phyloP scores from a whole-genome alignment of 73 alveolate species.

The Tetrahymena thermophila region DNA sequence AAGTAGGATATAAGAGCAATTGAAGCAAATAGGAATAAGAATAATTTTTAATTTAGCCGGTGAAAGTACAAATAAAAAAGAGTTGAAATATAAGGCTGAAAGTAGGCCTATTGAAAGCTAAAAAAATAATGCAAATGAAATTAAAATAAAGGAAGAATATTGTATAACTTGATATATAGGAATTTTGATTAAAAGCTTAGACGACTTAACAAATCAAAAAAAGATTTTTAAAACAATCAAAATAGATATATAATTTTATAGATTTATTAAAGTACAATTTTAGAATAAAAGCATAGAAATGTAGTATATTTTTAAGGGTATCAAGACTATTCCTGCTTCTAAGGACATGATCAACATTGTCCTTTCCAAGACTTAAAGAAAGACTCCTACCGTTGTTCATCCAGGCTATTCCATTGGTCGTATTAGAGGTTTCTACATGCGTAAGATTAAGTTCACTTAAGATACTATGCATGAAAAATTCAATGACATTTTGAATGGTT shows the following conservation, averaged over 20 bases:
- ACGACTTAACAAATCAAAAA: not conserved
- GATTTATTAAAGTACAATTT: not conserved
- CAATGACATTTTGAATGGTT: conserved; percentile 89
- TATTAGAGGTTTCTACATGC: conserved; percentile 98
- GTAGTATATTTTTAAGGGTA: conserved; percentile 90
- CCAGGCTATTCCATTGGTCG: conserved; percentile 98
- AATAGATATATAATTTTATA: not conserved
- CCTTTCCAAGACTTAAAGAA: conserved; percentile 95
- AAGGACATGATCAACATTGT: conserved; percentile 87
- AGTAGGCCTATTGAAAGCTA: not conserved
- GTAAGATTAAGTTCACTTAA: conserved; percentile 97
- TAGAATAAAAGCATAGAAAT: conserved; percentile 20
- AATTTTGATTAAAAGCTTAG: not conserved
- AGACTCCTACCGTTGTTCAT: conserved; percentile 99
- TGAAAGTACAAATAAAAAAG: not conserved
- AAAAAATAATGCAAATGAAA: not conserved
- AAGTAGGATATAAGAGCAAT: not conserved
- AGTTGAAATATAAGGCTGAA: conserved; percentile 1
- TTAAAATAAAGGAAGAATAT: not conserved
- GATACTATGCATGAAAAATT: conserved; percentile 92
- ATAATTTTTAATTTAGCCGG: not conserved
- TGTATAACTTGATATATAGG: not conserved
- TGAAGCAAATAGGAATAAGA: not conserved
- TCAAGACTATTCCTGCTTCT: conserved; percentile 89
- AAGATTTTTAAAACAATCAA: not conserved